Evolutionary conservation across 129 eudicot genomes (phyloP).

Genomic region (Tanacetum coccineum): DNA sequence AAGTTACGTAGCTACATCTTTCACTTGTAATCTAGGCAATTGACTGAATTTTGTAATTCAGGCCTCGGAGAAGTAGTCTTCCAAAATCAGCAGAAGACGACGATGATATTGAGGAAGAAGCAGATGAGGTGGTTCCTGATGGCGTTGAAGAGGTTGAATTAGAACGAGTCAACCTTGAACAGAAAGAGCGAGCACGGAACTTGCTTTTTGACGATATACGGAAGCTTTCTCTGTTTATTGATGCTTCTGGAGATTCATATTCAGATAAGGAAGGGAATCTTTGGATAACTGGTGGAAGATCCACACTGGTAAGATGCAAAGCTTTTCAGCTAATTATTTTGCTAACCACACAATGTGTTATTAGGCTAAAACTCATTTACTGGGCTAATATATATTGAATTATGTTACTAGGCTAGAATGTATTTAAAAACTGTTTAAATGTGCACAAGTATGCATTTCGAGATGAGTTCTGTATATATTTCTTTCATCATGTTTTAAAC

Average conservation of each 20-base stretch:
- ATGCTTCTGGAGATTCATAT: slow-evolving; percentile 45
- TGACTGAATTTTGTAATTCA: slow-evolving; percentile 31
- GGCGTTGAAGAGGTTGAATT: slow-evolving; percentile 98
- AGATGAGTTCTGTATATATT: too few species aligned
- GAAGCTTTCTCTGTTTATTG: slow-evolving; percentile 49
- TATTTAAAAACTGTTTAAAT: too few species aligned
- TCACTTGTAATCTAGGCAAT: background rate
- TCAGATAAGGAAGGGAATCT: slow-evolving; percentile 57
- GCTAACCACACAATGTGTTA: too few species aligned
- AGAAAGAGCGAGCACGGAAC: slow-evolving; percentile 67
- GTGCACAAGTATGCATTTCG: too few species aligned
- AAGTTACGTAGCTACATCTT: background rate
- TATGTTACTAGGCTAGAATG: too few species aligned
- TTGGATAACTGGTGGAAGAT: slow-evolving; percentile 73
- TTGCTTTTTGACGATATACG: slow-evolving; percentile 83
- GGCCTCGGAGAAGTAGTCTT: slow-evolving; percentile 91
- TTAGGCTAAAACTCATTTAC: too few species aligned
- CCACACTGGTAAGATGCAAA: slow-evolving; percentile 53
- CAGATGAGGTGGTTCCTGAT: slow-evolving; percentile 99
- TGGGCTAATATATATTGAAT: too few species aligned
- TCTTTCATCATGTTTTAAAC: too few species aligned
- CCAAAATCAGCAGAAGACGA: slow-evolving; percentile 87
- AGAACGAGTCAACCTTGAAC: slow-evolving; percentile 80
- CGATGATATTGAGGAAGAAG: slow-evolving; percentile 95
- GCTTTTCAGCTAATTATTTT: slow-evolving; percentile 17